Evolutionary conservation across 768 basidiomycete genomes (phyloP), one percentile per base, ranked within the genome.

Genomic region (Neoboletus subvelutipes): DNA sequence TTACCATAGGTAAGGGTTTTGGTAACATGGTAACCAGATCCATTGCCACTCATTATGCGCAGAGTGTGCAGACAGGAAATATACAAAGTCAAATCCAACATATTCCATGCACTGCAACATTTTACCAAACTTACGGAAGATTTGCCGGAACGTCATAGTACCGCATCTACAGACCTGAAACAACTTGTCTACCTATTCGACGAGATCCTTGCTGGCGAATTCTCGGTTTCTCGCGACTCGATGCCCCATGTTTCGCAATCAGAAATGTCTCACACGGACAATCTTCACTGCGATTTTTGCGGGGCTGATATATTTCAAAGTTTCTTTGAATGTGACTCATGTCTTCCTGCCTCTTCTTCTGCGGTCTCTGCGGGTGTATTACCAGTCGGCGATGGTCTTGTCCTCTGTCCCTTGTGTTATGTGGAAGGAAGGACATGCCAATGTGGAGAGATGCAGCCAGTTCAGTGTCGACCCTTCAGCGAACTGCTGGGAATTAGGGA

Each of bases 21-120:
- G 20, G 40, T 53, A 9, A 28, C n/a, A 34, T 22, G 12, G 0
- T 22, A 20, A 29, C 36, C n/a, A 29, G 50, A 15, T 34, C 8
- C 52, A 18, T 56, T 22, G 41, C 48, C 24, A 64, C 34, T 18
- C 39, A 31, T 51, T 39, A 20, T 34, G 22, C 31, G 4, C 59
- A 94, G 92, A 50, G 88, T 92, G n/a, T 90, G 92, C 63, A 83
- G 92, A 18, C 74, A 74, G 7, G 92, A 94, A 68, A 87, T 78
- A 18, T 94, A 94, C 69, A 83, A 83, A 57, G 80, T 91, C 60
- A 91, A 89, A 68, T 79, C 78, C 41, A 84, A 80, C 5, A 77
- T 90, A 41, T 82, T 84, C 63, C 73, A 83, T 46, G 76, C 83
- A 1, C 69, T 91, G 34, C 65, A 74, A 26, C 71, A 72, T 39